Percentiles rank a stretch among this genome's conserved stretches.
Evolutionary conservation across 2,329 filamentous ascomycete genomes (phyloP).

Genomic region (Penicillium aurantiogriseum): DNA sequence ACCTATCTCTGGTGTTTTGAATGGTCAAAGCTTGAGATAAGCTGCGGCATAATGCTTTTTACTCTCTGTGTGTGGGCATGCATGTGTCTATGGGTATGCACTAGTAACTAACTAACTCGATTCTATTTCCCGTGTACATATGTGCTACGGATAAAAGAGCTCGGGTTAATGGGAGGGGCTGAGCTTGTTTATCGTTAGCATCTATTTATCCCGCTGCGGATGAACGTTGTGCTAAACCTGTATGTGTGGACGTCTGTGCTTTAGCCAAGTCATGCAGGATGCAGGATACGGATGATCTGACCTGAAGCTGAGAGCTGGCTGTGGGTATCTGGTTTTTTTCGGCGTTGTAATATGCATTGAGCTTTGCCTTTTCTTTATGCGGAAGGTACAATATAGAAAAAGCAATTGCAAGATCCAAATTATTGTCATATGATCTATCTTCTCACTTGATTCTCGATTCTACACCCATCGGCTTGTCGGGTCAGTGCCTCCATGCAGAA

Average conservation of each 20-base stretch:
- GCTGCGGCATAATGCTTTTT: background rate
- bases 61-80: background rate
- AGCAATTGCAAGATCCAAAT: background rate
- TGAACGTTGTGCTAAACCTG: constrained; percentile 6
- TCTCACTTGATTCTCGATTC: background rate
- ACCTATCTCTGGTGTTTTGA: background rate
- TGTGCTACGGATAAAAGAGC: background rate
- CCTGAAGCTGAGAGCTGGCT: constrained; percentile 4
- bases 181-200: background rate
- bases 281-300: constrained; percentile 7
- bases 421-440: background rate
- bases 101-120: background rate
- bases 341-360: background rate
- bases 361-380: background rate
- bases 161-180: background rate
- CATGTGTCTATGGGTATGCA: background rate
- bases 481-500: background rate
- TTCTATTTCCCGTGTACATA: background rate
- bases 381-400: background rate
- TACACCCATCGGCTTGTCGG: background rate
- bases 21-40: constrained; percentile 8
- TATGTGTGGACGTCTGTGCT: constrained; percentile 5
- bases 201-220: background rate
- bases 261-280: constrained; percentile 9
- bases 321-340: background rate